Percentiles rank a stretch among this genome's conserved stretches.
phyloP scores from a whole-genome alignment of 768 basidiomycete species.

The Candolleomyces efflorescens region DNA sequence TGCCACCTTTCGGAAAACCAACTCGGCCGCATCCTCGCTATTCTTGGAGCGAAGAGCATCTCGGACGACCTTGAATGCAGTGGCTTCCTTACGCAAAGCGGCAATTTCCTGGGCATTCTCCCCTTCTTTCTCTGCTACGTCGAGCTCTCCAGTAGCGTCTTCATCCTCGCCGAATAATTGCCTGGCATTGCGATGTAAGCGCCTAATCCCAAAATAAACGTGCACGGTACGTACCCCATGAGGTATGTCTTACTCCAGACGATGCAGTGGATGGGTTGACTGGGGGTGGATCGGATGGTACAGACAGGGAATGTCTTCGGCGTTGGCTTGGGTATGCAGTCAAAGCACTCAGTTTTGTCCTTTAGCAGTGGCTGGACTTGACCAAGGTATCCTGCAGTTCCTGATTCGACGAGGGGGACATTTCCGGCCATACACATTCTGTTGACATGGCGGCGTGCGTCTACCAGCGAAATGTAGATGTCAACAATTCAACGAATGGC shows the following conservation, averaged over 20 bases:
- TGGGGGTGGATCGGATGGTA: slow-evolving; percentile 95
- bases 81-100: slow-evolving; percentile 82
- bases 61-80: slow-evolving; percentile 82
- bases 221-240: slow-evolving; percentile 58
- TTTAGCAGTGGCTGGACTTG: slow-evolving; percentile 94
- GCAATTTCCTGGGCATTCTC: slow-evolving; percentile 95
- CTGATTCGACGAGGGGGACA: slow-evolving; percentile 91
- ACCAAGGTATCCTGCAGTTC: slow-evolving; percentile 94
- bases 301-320: slow-evolving; percentile 97
- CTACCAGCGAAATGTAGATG: slow-evolving; percentile 33
- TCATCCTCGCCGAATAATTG: slow-evolving; percentile 96
- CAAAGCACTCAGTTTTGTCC: slow-evolving; percentile 93
- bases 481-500: neutral
- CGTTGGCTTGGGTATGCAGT: slow-evolving; percentile 89
- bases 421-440: slow-evolving; percentile 94
- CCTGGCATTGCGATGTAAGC: slow-evolving; percentile 33
- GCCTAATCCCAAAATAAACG: slow-evolving; percentile 1
- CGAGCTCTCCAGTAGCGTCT: slow-evolving; percentile 75
- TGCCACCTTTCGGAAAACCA: slow-evolving; percentile 80
- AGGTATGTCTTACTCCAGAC: slow-evolving; percentile 99
- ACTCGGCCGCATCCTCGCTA: slow-evolving; percentile 51
- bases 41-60: slow-evolving; percentile 34
- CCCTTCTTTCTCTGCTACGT: slow-evolving; percentile 88
- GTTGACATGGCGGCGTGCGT: slow-evolving; percentile 94
- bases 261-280: slow-evolving; percentile 97